Base-by-base conservation (phyloP, 2,329 filamentous ascomycete species). In the Pseudocercospora fuligena region DNA sequence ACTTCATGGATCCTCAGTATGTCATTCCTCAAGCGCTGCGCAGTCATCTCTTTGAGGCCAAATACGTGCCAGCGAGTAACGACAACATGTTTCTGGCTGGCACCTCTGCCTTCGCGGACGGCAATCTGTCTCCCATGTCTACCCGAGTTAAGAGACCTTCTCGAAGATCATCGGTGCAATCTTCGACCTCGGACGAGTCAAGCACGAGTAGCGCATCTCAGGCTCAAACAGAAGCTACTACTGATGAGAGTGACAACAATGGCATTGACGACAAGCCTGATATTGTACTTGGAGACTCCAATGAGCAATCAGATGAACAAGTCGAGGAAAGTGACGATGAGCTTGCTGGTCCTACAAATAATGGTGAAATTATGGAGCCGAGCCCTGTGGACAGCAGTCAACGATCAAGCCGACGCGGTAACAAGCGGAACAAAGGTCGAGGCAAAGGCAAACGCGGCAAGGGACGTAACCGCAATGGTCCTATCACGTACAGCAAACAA, bases 41-140 rank as follows among this genome's bases (percentile, higher is more conserved):
- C 74, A 89, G 88, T 65, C 67, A 73, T 16, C 81, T 97, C 16
- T 98, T 98, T 75, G 88, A 91, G 14, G 80, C 97, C 70, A 88
- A 89, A 75, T 91, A 91, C 74, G 88, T 90, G 67, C 75, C 77
- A 33, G 73, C 80, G 2, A 80, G 91, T 1, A 85, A 89, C 16
- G 85, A 89, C 19, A 84, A 83, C 29, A 87, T 86, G 69, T 76
- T 82, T 1, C 88, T 88, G 60, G 87, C 88, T 1, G 85, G 82
- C 60, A 73, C 89, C 47, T 57, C 31, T 14, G 71, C 70, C 33
- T 64, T 70, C 61, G 66, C 66, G 4, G 67, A 71, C 9, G 63
- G 63, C 36, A 66, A 56, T 9, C 59, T 76, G 1, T 67, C 67
- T 2, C 58, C 66, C 3, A 78, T 79, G 75, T 60, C 64, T 25